Evolutionary conservation across 2,329 filamentous ascomycete genomes (phyloP), one percentile per base, ranked within the genome.

Genomic region (Botrytis medusae): DNA sequence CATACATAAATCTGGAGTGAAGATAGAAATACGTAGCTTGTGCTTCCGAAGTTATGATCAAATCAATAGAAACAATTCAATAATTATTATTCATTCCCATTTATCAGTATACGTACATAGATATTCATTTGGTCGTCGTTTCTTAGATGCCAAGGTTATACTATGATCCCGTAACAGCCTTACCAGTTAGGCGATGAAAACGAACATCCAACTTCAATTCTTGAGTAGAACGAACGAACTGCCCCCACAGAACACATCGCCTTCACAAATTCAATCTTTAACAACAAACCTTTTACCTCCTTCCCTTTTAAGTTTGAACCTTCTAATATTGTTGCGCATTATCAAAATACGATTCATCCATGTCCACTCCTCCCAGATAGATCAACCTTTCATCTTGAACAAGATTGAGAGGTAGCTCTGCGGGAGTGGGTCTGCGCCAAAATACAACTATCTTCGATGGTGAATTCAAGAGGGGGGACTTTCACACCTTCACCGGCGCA

Each of bases 401-500:
- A 75, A 77, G 79, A 77, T 79, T 76, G 79, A 81, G 80, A 81
- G 78, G 77, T 74, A 79, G 79, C 78, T 80, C 78, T 79, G 76
- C 76, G 78, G 78, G 78, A 80, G 79, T 79, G 77, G 79, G 77
- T 79, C 77, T 80, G 77, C 77, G 77, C 77, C 76, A 78, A 75
- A 77, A 77, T 72, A 77, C 76, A 78, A 77, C 76, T 79, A 77
- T 79, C 79, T 80, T 81, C 80, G 80, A 81, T 81, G 80, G 79
- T 80, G 76, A 79, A 80, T 77, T 77, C 79, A 79, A 81, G 80
- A 80, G 79, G 78, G 78, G 79, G 79, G 69, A 79, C 79, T 76
- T 81, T 79, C 74, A 80, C 80, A 81, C 80, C 80, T 80, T 81
- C 79, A 78, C 79, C 78, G 74, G 78, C 79, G 75, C 80, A 81